Conservation (phyloP, 108 stramenopile species). For the Epipyxis sp. region DNA sequence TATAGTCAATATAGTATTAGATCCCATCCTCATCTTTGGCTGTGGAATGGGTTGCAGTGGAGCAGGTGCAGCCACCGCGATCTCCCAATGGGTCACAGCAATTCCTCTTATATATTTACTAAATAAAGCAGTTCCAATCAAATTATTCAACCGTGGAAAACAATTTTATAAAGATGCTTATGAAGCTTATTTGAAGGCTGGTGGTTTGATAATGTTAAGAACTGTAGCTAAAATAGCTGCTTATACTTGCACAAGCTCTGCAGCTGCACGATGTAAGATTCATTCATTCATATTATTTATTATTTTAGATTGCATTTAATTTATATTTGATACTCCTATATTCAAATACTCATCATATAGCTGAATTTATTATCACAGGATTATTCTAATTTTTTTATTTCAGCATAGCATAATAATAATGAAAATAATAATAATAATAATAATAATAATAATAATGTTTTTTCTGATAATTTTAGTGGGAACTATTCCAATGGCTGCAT, state of each 20-base stretch:
- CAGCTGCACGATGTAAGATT: slow-evolving; percentile 4
- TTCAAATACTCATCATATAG: no score
- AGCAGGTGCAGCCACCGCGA: slow-evolving; percentile 79
- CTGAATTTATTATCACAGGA: slow-evolving; percentile 45
- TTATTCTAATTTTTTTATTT: no score
- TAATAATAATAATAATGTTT: no score
- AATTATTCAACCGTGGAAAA: slow-evolving; percentile 47
- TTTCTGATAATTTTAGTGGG: no score
- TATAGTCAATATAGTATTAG: slow-evolving; percentile 69
- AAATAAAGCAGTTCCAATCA: slow-evolving; percentile 53
- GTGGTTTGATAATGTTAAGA: slow-evolving; percentile 68
- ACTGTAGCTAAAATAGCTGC: slow-evolving; percentile 57
- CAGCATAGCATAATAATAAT: no score
- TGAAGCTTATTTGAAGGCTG: slow-evolving; percentile 68
- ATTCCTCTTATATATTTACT: slow-evolving; percentile 60
- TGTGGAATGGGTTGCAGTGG: slow-evolving; percentile 73
- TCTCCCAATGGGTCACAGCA: slow-evolving; percentile 75
- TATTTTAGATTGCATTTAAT: no score
- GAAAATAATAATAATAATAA: no score
- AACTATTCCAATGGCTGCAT: slow-evolving; percentile 73
- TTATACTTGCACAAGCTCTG: neutral
- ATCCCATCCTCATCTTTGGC: slow-evolving; percentile 82
- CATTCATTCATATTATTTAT: no score
- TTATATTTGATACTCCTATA: no score
- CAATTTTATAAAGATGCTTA: slow-evolving; percentile 18